phyloP scores from a whole-genome alignment of 176 grass and related monocot genomes.

The Oryza officinalis region DNA sequence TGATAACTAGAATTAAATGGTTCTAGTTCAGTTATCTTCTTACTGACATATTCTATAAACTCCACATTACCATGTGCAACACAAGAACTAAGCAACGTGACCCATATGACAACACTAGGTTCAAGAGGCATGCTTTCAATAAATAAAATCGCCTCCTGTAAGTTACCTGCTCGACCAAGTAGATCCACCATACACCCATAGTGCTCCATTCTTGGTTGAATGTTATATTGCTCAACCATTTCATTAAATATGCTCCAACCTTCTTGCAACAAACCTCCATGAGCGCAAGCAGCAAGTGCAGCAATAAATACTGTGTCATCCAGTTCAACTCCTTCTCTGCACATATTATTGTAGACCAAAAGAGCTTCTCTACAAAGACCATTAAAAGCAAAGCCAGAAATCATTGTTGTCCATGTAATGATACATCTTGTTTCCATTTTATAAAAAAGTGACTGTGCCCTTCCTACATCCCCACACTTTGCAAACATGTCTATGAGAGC shows the following conservation, averaged over 20 bases:
- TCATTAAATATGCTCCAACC: conserved; percentile 48
- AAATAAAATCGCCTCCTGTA: conserved; percentile 49
- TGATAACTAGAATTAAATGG: conserved; percentile 50
- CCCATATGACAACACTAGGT: conserved; percentile 52
- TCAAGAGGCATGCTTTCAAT: conserved; percentile 48
- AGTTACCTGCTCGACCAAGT: conserved; percentile 54
- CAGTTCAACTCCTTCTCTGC: conserved; percentile 38
- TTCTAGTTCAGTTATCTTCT: conserved; percentile 45
- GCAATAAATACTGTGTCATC: conserved; percentile 47
- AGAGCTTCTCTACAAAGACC: conserved; percentile 45
- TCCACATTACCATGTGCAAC: conserved; percentile 45
- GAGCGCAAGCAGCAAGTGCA: conserved; percentile 50
- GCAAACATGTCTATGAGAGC: conserved; percentile 59
- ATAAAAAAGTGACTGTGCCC: conserved; percentile 35
- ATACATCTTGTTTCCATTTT: conserved; percentile 42
- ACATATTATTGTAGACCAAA: conserved; percentile 38
- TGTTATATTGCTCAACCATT: conserved; percentile 45
- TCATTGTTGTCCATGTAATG: conserved; percentile 68
- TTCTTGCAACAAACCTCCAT: conserved; percentile 55
- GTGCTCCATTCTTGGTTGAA: conserved; percentile 49
- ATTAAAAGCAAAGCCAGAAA: conserved; percentile 58
- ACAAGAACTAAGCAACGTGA: conserved; percentile 55
- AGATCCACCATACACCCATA: conserved; percentile 47
- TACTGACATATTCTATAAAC: conserved; percentile 44
- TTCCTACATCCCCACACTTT: conserved; percentile 54